Conservation (phyloP, 306 rosid species). For the Vachellia collinsii region DNA sequence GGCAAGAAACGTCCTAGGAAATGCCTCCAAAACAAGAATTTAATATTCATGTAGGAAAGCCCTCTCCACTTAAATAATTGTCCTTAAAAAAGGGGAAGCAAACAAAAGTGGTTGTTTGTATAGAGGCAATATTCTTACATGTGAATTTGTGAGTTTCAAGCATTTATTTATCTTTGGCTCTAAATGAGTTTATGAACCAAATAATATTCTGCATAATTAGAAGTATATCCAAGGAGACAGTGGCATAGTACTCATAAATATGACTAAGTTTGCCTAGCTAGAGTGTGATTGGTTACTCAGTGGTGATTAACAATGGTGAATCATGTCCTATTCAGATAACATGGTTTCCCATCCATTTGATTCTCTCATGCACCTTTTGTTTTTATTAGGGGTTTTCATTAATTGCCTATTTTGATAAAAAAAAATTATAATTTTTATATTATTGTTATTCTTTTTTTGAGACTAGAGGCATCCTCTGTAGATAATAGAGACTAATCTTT, state of each 20-base stretch:
- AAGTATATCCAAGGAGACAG: not conserved
- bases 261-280: not conserved
- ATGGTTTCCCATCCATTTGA: not conserved
- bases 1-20: constrained; percentile 50
- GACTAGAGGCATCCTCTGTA: not conserved
- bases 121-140: constrained; percentile 4
- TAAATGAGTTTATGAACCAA: constrained; percentile 9
- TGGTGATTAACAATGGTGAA: not conserved
- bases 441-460: not conserved
- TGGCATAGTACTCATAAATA: not conserved
- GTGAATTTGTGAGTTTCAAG: constrained; percentile 16
- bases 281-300: not conserved
- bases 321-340: not conserved
- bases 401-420: not conserved
- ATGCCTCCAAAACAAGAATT: constrained; percentile 42
- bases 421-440: not conserved
- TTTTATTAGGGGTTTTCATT: not conserved
- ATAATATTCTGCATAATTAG: constrained; percentile 28
- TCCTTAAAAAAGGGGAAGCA: constrained; percentile 28
- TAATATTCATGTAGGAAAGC: constrained; percentile 13
- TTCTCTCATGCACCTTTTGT: not conserved
- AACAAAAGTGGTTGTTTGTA: constrained; percentile 16
- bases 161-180: not conserved
- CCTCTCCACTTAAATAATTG: constrained; percentile 37
- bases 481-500: not conserved